phyloP scores from a whole-genome alignment of 129 eudicot genomes.

The Chrysanthemum lavandulifolium region DNA sequence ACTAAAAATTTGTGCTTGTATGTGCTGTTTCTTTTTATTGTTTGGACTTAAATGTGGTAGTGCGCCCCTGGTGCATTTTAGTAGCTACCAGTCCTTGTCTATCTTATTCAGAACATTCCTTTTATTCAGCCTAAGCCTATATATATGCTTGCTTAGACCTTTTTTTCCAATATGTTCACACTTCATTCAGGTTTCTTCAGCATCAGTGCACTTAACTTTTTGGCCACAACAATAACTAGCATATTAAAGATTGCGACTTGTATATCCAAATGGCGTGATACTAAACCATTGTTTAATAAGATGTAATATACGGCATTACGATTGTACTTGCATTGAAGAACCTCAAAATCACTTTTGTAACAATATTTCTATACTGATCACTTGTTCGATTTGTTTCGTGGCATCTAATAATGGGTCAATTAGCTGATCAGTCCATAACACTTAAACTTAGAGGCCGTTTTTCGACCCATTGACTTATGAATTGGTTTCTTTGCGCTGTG shows the following conservation, averaged over 20 bases:
- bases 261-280: not conserved
- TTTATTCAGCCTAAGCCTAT: conserved; percentile 2
- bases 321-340: not conserved
- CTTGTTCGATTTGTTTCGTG: not conserved
- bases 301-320: not conserved
- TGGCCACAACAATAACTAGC: not conserved
- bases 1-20: conserved; percentile 25
- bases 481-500: not conserved
- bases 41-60: conserved; percentile 29
- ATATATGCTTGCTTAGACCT: conserved; percentile 3
- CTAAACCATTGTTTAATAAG: not conserved
- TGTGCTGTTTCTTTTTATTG: conserved; percentile 37
- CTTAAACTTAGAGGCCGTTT: not conserved
- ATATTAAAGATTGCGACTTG: not conserved
- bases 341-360: not conserved
- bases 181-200: too few relatives aligned
- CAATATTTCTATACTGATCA: not conserved
- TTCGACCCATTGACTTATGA: not conserved
- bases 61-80: conserved; percentile 45
- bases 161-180: too few relatives aligned
- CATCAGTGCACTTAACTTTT: too few relatives aligned
- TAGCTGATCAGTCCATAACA: not conserved
- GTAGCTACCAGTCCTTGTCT: conserved; percentile 41
- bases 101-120: conserved; percentile 27
- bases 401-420: conserved; percentile 1